A percentile compares a stretch with the other conserved stretches of the same genome.
Conservation (phyloP, 768 basidiomycete genomes). For the Daedalea quercina region DNA sequence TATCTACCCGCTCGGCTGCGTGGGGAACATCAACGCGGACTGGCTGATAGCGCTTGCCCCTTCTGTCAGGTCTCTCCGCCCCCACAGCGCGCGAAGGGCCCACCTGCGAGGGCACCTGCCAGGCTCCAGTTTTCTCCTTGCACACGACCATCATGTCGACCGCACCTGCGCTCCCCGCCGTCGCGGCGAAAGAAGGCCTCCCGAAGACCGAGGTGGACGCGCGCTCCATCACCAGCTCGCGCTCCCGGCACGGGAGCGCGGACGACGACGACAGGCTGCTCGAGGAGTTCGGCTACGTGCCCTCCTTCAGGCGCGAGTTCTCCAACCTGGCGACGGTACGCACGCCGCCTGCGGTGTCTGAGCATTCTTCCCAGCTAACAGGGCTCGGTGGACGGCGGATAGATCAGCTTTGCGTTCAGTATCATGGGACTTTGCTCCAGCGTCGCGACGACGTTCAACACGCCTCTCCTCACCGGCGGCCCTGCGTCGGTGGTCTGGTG, state of each 20-base stretch:
- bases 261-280: constrained; percentile 58
- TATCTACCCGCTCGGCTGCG: no score
- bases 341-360: background rate
- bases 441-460: constrained; percentile 75
- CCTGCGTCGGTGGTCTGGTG: constrained; percentile 70
- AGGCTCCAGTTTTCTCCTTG: background rate
- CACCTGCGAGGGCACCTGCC: no score
- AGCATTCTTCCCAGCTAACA: background rate
- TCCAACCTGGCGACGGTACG: constrained; percentile 73
- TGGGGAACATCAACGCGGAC: no score
- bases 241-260: background rate
- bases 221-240: background rate
- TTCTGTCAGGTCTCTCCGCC: no score
- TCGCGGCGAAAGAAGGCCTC: background rate
- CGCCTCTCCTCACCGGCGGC: constrained; percentile 61
- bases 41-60: no score
- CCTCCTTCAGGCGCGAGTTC: constrained; percentile 82
- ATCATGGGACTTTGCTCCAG: constrained; percentile 79
- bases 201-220: background rate
- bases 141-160: background rate
- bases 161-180: no score
- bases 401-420: constrained; percentile 74
- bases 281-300: constrained; percentile 63
- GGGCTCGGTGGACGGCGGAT: no score
- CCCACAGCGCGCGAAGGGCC: no score